A percentile compares a stretch with the other conserved stretches of the same genome.
Evolutionary conservation across 2,329 filamentous ascomycete species (phyloP).

Genomic region (Neonectria neomacrospora): DNA sequence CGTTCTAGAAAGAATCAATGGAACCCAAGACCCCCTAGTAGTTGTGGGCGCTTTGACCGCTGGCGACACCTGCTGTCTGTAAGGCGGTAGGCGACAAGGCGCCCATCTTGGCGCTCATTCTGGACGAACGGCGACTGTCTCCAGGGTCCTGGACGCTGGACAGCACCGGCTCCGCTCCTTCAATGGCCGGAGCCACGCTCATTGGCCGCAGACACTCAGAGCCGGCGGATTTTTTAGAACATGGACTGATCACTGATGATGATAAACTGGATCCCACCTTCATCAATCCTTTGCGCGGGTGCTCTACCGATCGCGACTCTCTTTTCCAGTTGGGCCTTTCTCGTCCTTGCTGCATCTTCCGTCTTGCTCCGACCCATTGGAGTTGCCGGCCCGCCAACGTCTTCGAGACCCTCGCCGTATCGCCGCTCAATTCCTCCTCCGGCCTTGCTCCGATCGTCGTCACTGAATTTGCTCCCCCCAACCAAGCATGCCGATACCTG

Average conservation of each 20-base stretch:
- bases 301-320: slow-evolving; percentile 12
- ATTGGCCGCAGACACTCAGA: slow-evolving; percentile 22
- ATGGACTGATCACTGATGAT: slow-evolving; percentile 31
- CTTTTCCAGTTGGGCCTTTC: background rate
- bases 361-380: background rate
- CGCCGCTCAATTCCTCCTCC: slow-evolving; percentile 26
- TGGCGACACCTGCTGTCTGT: too few relatives aligned
- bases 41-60: background rate
- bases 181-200: slow-evolving; percentile 6
- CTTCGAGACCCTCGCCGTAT: background rate
- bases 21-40: background rate
- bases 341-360: background rate
- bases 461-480: slow-evolving; percentile 13
- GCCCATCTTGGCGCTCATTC: background rate
- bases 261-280: slow-evolving; percentile 22
- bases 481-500: slow-evolving; percentile 41
- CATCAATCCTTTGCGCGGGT: slow-evolving; percentile 17
- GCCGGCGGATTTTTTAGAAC: slow-evolving; percentile 29
- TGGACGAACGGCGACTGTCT: slow-evolving; percentile 10
- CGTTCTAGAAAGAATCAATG: background rate
- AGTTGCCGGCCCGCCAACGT: slow-evolving; percentile 5
- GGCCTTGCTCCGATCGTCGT: slow-evolving; percentile 3
- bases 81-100: background rate
- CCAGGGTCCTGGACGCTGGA: slow-evolving; percentile 11
- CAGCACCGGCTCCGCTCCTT: slow-evolving; percentile 19